Base-by-base conservation (phyloP, 768 basidiomycete genomes). In the Gloeostereum incarnatum region DNA sequence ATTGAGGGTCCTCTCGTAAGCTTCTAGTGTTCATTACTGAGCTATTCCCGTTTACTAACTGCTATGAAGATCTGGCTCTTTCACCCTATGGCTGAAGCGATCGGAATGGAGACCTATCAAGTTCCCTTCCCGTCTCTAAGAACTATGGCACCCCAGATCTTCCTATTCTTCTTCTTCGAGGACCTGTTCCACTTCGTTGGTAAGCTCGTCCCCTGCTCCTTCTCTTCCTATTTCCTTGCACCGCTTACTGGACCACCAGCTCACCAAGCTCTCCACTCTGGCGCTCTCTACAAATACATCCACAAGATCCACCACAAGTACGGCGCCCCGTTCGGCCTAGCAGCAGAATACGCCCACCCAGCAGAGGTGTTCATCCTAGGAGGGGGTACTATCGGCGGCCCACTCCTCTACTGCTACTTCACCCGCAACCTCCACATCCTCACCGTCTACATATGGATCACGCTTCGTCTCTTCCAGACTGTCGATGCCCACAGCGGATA, bases 301-400 rank as follows among this genome's bases (percentile, higher is more conserved):
- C 92, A 96, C 74, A 94, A 96, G 62, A 70, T 98, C 24, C 96
- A 99, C 59, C 96, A 98, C 75, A 89, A 91, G 54, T 96, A 90
- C 61, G 84, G 84, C 6, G 94, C 94, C 13, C 96, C 96, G 1
- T 96, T 98, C 53, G 96, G 96, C 44, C 77, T 99, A 21, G 93
- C 89, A 2, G 94, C 96, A 2, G 94, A 99, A 59, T 98, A 97
- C 55, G 93, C 96, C 1, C 96, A 99, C 60, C 96, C 96, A 0
- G 78, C 90, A 8, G 96, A 99, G 59, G 87, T 94, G 38, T 78
- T 96, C 56, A 91, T 97, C 49, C 81, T 98, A 38, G 93, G 92
- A 18, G 75, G 79, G 13, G 96, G 94, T 23, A 96, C 94, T 3
- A 78, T 99, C 46, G 68, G 71, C 22, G 91, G 91, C 2, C 94